Conservation (phyloP, 2,329 filamentous ascomycete species). For the Juglanconis sp. region DNA sequence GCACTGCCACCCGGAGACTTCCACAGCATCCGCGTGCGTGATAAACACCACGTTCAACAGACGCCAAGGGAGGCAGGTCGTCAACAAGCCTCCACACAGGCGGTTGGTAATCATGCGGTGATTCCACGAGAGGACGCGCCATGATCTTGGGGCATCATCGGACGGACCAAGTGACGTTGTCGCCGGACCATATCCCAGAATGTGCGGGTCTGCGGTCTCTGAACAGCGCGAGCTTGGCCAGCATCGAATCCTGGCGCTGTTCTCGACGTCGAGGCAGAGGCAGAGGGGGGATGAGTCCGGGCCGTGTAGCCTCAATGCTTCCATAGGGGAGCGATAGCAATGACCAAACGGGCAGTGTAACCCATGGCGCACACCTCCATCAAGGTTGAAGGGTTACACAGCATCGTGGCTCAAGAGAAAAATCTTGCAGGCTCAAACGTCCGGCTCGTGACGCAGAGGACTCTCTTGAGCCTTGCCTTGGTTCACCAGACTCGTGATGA, state of each 20-base stretch:
- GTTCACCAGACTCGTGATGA: too few species aligned
- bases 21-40: not conserved
- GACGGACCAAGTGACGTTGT: not conserved
- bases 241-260: too few species aligned
- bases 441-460: not conserved
- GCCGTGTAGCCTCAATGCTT: not conserved
- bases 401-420: not conserved
- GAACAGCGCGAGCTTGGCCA: too few species aligned
- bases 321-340: not conserved
- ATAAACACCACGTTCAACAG: not conserved
- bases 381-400: constrained; percentile 4
- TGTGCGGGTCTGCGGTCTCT: not conserved
- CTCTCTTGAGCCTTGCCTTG: too few species aligned
- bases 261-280: not conserved
- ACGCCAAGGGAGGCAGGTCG: not conserved
- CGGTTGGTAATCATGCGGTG: not conserved
- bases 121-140: not conserved
- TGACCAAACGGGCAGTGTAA: not conserved
- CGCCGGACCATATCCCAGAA: not conserved
- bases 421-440: too few species aligned
- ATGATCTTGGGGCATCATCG: not conserved
- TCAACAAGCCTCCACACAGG: not conserved
- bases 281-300: not conserved
- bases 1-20: not conserved
- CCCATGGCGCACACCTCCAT: not conserved